Conservation (phyloP, 805 yeast species). For the Millerozyma miso region DNA sequence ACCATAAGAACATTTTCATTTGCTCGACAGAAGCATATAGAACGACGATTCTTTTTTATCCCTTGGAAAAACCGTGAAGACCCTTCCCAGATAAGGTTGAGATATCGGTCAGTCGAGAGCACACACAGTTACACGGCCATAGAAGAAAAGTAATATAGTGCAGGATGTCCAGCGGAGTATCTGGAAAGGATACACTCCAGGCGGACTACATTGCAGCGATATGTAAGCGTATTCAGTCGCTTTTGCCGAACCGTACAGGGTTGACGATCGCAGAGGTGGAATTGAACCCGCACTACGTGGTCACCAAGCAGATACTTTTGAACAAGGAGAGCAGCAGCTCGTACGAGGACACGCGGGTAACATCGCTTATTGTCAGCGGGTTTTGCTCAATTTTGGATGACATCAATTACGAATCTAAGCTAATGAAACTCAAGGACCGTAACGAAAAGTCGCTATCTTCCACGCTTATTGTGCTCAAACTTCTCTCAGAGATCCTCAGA, state of each 20-base stretch:
- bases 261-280: conserved; percentile 36
- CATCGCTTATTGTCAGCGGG: conserved; percentile 16
- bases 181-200: conserved; percentile 2
- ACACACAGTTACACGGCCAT: no score
- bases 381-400: conserved; percentile 20
- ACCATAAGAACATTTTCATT: background rate
- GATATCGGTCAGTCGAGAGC: no score
- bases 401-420: conserved; percentile 20
- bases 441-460: conserved; percentile 29
- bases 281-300: conserved; percentile 34
- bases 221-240: conserved; percentile 25
- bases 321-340: conserved; percentile 2
- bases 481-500: conserved; percentile 26
- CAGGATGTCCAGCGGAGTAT: background rate
- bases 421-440: conserved; percentile 19
- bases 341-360: conserved; percentile 7
- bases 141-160: no score
- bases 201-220: conserved; percentile 20
- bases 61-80: no score
- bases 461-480: conserved; percentile 27
- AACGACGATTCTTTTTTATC: background rate
- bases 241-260: conserved; percentile 38
- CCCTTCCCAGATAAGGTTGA: no score
- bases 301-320: conserved; percentile 27
- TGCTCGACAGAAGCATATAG: background rate